A percentile compares a stretch with the other conserved stretches of the same genome.
Evolutionary conservation across 2,329 filamentous ascomycete genomes (phyloP).

Genomic region (Cercospora sp.): DNA sequence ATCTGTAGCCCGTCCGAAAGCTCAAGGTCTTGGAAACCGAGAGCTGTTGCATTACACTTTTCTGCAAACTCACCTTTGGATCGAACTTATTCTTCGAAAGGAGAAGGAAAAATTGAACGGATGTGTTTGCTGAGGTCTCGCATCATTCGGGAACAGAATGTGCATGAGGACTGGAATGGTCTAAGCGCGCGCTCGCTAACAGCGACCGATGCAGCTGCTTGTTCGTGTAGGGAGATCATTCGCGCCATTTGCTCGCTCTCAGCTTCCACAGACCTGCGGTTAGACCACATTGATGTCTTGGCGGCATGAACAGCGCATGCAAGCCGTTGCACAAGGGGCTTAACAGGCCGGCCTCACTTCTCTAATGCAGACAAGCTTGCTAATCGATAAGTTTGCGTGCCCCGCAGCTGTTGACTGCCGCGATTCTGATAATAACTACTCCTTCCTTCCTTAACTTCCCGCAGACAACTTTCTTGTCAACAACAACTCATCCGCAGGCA

Average conservation of each 20-base stretch:
- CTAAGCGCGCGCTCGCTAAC: background rate
- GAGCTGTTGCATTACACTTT: background rate
- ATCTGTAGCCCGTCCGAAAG: background rate
- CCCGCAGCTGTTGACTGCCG: conserved; percentile 13
- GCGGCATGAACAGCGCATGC: conserved; percentile 14
- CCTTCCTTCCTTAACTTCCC: background rate
- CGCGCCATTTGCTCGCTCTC: background rate
- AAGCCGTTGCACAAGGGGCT: conserved; percentile 11
- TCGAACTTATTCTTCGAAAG: background rate
- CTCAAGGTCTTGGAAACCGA: conserved; percentile 5
- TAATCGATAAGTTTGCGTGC: conserved; percentile 14
- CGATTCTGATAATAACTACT: background rate
- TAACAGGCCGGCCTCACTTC: conserved; percentile 14
- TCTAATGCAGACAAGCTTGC: background rate
- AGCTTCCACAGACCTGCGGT: conserved; percentile 16
- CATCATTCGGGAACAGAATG: background rate
- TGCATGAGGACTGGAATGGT: background rate
- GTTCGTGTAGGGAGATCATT: background rate
- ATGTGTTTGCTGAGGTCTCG: background rate
- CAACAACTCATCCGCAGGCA: background rate
- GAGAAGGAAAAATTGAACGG: background rate
- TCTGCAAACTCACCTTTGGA: background rate
- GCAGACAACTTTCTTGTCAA: background rate
- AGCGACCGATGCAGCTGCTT: background rate
- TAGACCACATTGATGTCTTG: conserved; percentile 8